phyloP scores from a whole-genome alignment of 2,329 filamentous ascomycete genomes.

The Penicillium corylophilum region DNA sequence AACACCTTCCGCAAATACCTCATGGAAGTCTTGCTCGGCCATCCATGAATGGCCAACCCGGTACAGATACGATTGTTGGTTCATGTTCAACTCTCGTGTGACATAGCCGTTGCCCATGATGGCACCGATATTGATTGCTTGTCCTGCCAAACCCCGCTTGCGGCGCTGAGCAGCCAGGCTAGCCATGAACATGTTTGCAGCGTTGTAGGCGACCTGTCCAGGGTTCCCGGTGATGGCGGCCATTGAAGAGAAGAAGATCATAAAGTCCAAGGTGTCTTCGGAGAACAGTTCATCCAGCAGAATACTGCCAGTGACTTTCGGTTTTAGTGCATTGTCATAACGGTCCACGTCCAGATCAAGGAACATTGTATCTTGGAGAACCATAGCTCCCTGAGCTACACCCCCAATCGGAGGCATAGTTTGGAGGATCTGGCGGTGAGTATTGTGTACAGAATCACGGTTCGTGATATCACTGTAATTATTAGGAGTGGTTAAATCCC shows the following conservation, averaged over 20 bases:
- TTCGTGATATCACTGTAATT: constrained; percentile 19
- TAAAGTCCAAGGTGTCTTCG: constrained; percentile 43
- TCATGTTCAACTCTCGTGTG: constrained; percentile 20
- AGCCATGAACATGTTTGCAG: constrained; percentile 41
- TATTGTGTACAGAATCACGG: constrained; percentile 22
- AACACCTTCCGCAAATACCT: constrained; percentile 33
- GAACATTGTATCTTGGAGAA: constrained; percentile 33
- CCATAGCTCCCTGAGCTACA: constrained; percentile 38
- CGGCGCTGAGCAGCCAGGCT: constrained; percentile 22
- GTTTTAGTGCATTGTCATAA: constrained; percentile 32
- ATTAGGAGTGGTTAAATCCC: background rate
- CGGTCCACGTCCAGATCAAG: constrained; percentile 19
- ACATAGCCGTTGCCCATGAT: constrained; percentile 24
- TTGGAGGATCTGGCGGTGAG: constrained; percentile 24
- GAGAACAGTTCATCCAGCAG: constrained; percentile 22
- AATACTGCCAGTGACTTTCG: constrained; percentile 33
- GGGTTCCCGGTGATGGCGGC: constrained; percentile 35
- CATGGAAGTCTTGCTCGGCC: constrained; percentile 33
- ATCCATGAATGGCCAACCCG: constrained; percentile 24
- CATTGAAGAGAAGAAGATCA: constrained; percentile 44
- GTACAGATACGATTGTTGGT: constrained; percentile 23
- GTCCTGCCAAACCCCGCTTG: constrained; percentile 14
- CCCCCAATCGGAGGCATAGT: constrained; percentile 39
- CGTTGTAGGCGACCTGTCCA: constrained; percentile 39
- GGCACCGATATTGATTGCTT: constrained; percentile 22